Evolutionary conservation across 352 stramenopile species (phyloP).

Genomic region (Pythium oligandrum): DNA sequence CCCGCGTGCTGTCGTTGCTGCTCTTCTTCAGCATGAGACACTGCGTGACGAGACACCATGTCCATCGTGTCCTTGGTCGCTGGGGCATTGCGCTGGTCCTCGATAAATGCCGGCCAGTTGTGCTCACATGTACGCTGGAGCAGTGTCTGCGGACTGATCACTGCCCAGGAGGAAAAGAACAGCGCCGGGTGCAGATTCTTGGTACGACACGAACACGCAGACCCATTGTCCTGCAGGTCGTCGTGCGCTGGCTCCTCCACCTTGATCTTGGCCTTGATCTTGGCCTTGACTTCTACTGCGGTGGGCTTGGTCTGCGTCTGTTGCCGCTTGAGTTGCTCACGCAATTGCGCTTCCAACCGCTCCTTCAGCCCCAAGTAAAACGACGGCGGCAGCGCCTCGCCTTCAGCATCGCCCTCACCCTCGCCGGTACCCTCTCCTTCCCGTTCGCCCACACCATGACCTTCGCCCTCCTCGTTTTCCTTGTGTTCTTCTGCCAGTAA

Average conservation of each 20-base stretch:
- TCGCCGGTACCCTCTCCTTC: not conserved
- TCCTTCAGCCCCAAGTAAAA: not conserved
- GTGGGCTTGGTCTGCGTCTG: too few relatives aligned
- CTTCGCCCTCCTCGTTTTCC: not conserved
- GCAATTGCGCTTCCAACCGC: too few relatives aligned
- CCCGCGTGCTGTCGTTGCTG: constrained; percentile 2
- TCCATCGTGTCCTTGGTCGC: constrained; percentile 13
- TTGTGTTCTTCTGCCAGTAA: not conserved
- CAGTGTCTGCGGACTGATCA: constrained; percentile 57
- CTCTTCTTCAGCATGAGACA: constrained; percentile 16
- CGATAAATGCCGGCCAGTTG: constrained; percentile 78
- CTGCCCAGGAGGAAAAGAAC: constrained; percentile 83
- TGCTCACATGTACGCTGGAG: constrained; percentile 72
- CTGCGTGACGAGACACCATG: constrained; percentile 15
- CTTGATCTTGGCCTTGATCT: constrained; percentile 27
- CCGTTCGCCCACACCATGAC: not conserved
- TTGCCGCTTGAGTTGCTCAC: too few relatives aligned
- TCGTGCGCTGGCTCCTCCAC: not conserved
- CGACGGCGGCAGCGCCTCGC: not conserved
- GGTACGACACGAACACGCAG: constrained; percentile 20
- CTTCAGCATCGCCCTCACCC: not conserved
- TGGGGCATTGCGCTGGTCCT: constrained; percentile 24
- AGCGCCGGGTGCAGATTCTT: constrained; percentile 78
- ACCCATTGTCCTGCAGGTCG: not conserved
- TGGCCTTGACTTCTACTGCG: not conserved